Evolutionary conservation across 2,329 filamentous ascomycete species (phyloP), one percentile per base, ranked within the genome.

Genomic region (Cercospora citrullina): DNA sequence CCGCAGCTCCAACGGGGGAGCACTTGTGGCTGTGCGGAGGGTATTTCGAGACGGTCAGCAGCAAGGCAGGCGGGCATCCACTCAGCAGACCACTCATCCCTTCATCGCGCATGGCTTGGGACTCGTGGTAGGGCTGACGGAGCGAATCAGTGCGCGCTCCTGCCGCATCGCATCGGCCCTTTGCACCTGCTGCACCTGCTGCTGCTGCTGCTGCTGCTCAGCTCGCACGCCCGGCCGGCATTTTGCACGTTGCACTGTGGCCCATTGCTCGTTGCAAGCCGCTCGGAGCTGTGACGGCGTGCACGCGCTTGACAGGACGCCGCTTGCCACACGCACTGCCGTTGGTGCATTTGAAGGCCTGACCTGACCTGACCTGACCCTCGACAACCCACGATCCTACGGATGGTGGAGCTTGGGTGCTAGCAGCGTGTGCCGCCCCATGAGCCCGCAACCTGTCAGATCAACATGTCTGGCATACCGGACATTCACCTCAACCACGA

Each of bases 401-500:
- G 26, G n/a, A 31, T 58, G 64, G 67, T 68, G 68, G 58, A 71
- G 60, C 69, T 65, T 33, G 65, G 68, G 57, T 63, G 39, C 53
- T 55, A 26, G 45, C 45, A 51, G 51, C 68, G 64, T 58, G 62
- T 58, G 48, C 51, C 42, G 62, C 62, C 48, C 48, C 60, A 66
- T 66, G 64, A 58, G 60, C 62, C 62, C 64, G 63, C 64, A 65
- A 65, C 62, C 59, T 57, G 62, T 63, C 23, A 65, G 62, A 42
- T 63, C 66, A 39, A 69, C 60, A 72, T 72, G 71, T 70, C 71
- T 55, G 71, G 65, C 63, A 75, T 76, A 68, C 74, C 76, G 69
- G 73, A 76, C 69, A 75, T 79, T 76, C 72, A 77, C 74, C 76
- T 79, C 75, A 72, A 77, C 74, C 70, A 78, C 79, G 74, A 78